Conservation (phyloP, 2,329 filamentous ascomycete species). For the Fusarium brevicatenulatum region DNA sequence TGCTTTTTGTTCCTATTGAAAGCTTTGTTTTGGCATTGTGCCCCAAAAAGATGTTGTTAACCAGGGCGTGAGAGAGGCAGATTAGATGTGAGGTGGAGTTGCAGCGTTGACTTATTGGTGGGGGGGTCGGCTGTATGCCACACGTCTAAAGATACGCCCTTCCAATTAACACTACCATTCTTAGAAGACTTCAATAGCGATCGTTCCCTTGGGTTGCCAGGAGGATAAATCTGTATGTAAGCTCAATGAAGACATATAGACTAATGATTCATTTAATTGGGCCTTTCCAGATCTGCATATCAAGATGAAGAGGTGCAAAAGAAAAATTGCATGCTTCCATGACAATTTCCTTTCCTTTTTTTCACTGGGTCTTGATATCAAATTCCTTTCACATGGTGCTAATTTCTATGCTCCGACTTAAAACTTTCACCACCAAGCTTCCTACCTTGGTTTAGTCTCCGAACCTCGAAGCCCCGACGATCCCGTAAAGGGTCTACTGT, state of each 20-base stretch:
- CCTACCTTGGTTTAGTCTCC: conserved; percentile 28
- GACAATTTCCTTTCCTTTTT: conserved; percentile 20
- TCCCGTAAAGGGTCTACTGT: conserved; percentile 11
- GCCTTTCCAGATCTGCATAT: conserved; percentile 18
- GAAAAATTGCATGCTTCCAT: conserved; percentile 12
- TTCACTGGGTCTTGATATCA: conserved; percentile 24
- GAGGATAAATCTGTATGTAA: background rate
- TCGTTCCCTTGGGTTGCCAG: background rate
- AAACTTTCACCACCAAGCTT: background rate
- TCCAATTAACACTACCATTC: conserved; percentile 4
- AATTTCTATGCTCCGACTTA: background rate
- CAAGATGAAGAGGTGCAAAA: conserved; percentile 24
- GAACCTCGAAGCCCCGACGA: conserved; percentile 12
- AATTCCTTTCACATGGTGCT: conserved; percentile 5
- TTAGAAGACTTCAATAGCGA: background rate
- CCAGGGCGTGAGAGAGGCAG: conserved; percentile 24
- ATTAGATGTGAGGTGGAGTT: conserved; percentile 18
- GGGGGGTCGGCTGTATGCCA: conserved; percentile 4
- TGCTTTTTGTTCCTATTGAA: background rate
- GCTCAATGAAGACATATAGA: background rate
- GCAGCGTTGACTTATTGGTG: conserved; percentile 13
- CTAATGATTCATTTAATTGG: background rate
- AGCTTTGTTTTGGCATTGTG: background rate
- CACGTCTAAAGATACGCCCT: background rate
- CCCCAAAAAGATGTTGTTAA: conserved; percentile 6